Conservation (phyloP, 345 rosid genomes). For the Cardiospermum halicacabum region DNA sequence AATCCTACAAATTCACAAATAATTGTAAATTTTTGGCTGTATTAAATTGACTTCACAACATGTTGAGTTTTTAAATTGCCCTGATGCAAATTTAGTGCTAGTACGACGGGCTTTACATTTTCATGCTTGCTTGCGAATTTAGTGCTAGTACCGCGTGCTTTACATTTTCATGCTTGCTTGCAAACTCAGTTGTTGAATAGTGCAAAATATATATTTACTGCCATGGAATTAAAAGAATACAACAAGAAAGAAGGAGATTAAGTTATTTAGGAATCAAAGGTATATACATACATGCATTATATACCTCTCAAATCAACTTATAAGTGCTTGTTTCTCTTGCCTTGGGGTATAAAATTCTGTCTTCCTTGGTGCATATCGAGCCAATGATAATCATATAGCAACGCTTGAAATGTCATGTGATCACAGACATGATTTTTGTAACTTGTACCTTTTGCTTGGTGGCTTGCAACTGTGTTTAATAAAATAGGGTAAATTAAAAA, state of each 20-base stretch:
- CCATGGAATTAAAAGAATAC: neutral
- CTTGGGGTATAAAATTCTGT: neutral
- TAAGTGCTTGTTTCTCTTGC: neutral
- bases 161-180: neutral
- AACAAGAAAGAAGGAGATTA: neutral
- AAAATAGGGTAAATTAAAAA: no score
- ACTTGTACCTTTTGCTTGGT: neutral
- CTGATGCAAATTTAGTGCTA: neutral
- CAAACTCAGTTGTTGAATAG: neutral
- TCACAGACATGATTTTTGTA: neutral
- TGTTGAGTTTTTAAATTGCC: neutral
- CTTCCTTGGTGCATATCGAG: neutral
- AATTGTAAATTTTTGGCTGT: neutral
- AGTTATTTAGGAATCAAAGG: neutral
- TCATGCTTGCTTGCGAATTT: neutral
- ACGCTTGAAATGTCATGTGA: neutral
- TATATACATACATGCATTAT: neutral
- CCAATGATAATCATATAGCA: neutral
- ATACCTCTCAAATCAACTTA: neutral
- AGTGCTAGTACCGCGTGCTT: neutral
- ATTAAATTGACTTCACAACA: neutral
- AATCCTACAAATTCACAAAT: neutral
- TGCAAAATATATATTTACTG: neutral
- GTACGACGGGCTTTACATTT: neutral
- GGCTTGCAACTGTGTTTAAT: neutral